Conservation (phyloP, 495 filamentous ascomycete genomes). For the Neurospora sp. region DNA sequence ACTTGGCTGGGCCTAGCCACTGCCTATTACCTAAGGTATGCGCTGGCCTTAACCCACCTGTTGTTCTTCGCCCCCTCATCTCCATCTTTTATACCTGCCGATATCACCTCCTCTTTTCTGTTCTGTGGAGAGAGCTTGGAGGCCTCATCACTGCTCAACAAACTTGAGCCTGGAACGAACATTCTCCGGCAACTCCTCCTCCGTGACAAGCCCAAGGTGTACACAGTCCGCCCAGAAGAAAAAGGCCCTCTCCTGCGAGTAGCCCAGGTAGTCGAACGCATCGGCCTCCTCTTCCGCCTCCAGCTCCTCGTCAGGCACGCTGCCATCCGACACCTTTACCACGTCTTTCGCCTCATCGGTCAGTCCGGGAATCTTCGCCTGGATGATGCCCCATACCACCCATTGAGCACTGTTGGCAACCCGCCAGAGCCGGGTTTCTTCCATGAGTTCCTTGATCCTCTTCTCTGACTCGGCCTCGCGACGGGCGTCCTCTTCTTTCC, state of each 20-base stretch:
- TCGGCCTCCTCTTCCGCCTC: constrained; percentile 34
- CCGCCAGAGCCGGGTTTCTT: constrained; percentile 77
- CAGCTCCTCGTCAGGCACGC: constrained; percentile 22
- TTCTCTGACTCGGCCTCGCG: constrained; percentile 50
- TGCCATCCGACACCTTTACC: not conserved
- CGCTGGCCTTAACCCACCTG: not conserved
- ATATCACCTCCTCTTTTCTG: not conserved
- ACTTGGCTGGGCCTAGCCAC: not conserved
- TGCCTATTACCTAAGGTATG: not conserved
- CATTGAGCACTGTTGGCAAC: constrained; percentile 80
- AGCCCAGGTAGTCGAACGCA: constrained; percentile 86
- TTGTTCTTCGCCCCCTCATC: not conserved
- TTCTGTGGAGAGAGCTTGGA: not conserved
- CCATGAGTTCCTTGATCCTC: constrained; percentile 56
- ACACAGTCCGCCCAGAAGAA: constrained; percentile 92
- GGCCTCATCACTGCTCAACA: constrained; percentile 20
- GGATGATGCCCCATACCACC: constrained; percentile 93
- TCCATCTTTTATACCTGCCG: not conserved
- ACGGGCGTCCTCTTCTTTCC: constrained; percentile 49
- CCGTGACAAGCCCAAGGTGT: constrained; percentile 53
- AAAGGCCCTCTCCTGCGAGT: constrained; percentile 81
- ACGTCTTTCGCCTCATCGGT: constrained; percentile 15
- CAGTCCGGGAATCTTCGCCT: constrained; percentile 68
- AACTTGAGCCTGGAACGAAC: constrained; percentile 49
- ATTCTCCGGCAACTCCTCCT: constrained; percentile 61